Conservation (phyloP, 768 basidiomycete genomes). For the Tulasnella sp. region DNA sequence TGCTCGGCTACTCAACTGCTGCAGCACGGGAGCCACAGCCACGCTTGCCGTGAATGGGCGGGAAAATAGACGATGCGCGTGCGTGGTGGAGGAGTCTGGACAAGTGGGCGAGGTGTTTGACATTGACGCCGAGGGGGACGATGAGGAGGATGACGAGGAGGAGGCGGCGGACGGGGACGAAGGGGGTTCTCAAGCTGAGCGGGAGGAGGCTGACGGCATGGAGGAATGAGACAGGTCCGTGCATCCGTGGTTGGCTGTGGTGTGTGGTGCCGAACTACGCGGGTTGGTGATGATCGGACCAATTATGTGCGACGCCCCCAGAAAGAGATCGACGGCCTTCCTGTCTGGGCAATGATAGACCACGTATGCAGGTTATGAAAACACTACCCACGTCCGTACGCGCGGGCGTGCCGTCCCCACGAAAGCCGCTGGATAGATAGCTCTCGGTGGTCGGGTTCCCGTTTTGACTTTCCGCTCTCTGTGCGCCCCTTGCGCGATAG, state of each 20-base stretch:
- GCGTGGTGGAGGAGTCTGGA: conserved; percentile 26
- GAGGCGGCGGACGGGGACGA: conserved; percentile 27
- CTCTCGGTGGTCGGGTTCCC: not conserved
- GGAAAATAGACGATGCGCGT: conserved; percentile 29
- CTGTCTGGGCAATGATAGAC: not conserved
- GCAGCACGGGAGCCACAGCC: conserved; percentile 16
- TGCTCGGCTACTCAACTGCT: conserved; percentile 22
- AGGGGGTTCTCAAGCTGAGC: conserved; percentile 16
- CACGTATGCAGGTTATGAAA: not conserved
- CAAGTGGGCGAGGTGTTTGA: conserved; percentile 29
- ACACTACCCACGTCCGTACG: not conserved
- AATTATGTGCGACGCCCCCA: conserved; percentile 4
- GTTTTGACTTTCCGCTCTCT: not conserved
- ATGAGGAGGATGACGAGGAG: conserved; percentile 29
- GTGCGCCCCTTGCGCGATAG: not conserved
- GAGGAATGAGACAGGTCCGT: conserved; percentile 23
- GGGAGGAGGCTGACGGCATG: conserved; percentile 20
- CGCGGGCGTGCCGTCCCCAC: not conserved
- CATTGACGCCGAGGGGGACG: conserved; percentile 30
- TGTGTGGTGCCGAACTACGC: not conserved
- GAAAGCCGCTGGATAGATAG: not conserved
- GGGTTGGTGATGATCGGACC: not conserved
- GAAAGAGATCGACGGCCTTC: conserved; percentile 6
- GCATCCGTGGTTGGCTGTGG: not conserved
- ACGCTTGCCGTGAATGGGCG: conserved; percentile 29